Conservation (phyloP, 2,329 filamentous ascomycete genomes). For the Aspergillus sojae region DNA sequence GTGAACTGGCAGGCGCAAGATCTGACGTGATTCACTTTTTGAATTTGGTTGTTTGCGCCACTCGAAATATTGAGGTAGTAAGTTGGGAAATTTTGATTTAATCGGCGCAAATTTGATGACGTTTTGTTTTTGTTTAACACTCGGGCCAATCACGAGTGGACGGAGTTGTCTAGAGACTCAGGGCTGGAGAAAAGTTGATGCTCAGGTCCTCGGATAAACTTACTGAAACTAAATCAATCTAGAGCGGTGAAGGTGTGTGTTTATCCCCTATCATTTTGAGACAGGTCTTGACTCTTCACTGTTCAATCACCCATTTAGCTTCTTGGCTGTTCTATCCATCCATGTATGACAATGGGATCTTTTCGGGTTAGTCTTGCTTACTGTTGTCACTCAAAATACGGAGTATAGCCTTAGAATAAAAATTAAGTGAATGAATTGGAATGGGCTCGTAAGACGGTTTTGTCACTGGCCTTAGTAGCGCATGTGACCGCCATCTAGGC, state of each 20-base stretch:
- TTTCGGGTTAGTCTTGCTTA: neutral
- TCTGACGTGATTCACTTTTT: neutral
- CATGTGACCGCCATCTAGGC: neutral
- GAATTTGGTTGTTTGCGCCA: neutral
- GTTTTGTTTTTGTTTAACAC: neutral
- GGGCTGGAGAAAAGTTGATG: neutral
- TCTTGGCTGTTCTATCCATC: neutral
- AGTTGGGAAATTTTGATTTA: neutral
- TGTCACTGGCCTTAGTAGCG: neutral
- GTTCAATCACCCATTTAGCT: neutral
- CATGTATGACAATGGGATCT: neutral
- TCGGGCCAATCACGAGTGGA: neutral
- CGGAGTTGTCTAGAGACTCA: neutral
- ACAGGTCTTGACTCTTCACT: too few relatives aligned
- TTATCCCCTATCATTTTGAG: neutral
- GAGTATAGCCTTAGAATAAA: neutral
- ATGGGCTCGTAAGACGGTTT: neutral
- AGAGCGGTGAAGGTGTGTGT: neutral
- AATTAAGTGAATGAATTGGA: neutral
- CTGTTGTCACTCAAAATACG: neutral
- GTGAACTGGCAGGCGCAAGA: neutral
- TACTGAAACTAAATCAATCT: neutral
- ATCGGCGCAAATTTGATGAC: neutral
- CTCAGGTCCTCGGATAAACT: conserved; percentile 7
- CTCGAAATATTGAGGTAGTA: neutral